These are phyloP conservation scores for Plasmodium inui DNA, from an alignment of 169 alveolate genomes.

Conservation along the genomic window DNA sequence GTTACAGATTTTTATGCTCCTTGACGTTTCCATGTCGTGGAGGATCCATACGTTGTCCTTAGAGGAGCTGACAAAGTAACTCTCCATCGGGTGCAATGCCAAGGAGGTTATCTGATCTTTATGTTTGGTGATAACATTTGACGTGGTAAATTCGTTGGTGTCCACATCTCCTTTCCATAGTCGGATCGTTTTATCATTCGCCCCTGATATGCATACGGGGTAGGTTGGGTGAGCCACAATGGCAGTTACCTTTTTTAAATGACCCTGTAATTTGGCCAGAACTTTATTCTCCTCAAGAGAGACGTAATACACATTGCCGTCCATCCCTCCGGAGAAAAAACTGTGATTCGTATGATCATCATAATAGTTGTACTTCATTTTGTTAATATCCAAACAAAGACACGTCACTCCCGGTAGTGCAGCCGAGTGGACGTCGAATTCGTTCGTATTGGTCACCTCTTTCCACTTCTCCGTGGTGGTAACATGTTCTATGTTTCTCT, in stretches of 20 bases:
- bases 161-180: slow-evolving; percentile 82
- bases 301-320: slow-evolving; percentile 84
- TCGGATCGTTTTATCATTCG: slow-evolving; percentile 87
- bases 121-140: slow-evolving; percentile 82
- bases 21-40: slow-evolving; percentile 83
- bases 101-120: slow-evolving; percentile 79
- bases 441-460: slow-evolving; percentile 73
- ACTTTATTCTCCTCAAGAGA: slow-evolving; percentile 79
- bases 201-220: slow-evolving; percentile 74
- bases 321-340: slow-evolving; percentile 89
- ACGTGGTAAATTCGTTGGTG: slow-evolving; percentile 74
- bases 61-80: slow-evolving; percentile 81
- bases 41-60: slow-evolving; percentile 87
- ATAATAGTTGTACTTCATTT: slow-evolving; percentile 29
- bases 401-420: slow-evolving; percentile 82
- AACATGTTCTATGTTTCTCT: slow-evolving; percentile 77
- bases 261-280: slow-evolving; percentile 78
- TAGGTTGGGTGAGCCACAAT: slow-evolving; percentile 81
- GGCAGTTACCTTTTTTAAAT: slow-evolving; percentile 81
- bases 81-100: slow-evolving; percentile 89
- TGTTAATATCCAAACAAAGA: slow-evolving; percentile 72
- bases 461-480: slow-evolving; percentile 61
- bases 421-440: slow-evolving; percentile 82
- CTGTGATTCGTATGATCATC: slow-evolving; percentile 62
- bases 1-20: slow-evolving; percentile 78